Evolutionary conservation across 768 basidiomycete genomes (phyloP).

Genomic region (Tylopilus intermedius): DNA sequence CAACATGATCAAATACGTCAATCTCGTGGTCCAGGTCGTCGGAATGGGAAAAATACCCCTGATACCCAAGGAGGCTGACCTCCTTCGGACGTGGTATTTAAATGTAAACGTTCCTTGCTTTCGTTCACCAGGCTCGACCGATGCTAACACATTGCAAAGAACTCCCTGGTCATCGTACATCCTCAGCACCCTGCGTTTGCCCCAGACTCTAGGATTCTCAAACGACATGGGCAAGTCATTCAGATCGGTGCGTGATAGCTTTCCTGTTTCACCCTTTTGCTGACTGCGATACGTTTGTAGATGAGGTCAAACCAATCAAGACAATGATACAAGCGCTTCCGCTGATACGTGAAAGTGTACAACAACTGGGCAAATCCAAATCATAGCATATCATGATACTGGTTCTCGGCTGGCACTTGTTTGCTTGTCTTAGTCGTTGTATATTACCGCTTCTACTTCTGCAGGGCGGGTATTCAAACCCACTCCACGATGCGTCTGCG

Average conservation of each 20-base stretch:
- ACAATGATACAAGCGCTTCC: constrained; percentile 67
- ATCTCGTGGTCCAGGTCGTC: constrained; percentile 73
- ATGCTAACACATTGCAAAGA: constrained; percentile 38
- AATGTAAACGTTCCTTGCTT: constrained; percentile 39
- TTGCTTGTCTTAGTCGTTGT: constrained; percentile 2
- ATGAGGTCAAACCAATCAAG: constrained; percentile 68
- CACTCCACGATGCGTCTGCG: constrained; percentile 47
- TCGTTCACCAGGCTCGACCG: background rate
- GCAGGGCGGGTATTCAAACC: constrained; percentile 24
- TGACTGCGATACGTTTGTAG: constrained; percentile 31
- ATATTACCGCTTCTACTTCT: constrained; percentile 3
- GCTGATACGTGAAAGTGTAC: constrained; percentile 55
- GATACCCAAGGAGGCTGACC: constrained; percentile 51
- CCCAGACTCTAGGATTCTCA: constrained; percentile 39
- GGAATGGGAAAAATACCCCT: constrained; percentile 56
- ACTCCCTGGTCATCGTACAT: constrained; percentile 69
- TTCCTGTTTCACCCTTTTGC: background rate
- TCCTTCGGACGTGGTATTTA: constrained; percentile 67
- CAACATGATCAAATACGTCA: constrained; percentile 59
- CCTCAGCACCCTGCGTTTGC: constrained; percentile 49
- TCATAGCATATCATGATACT: constrained; percentile 6
- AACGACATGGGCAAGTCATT: constrained; percentile 61
- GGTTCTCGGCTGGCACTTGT: background rate
- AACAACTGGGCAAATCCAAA: constrained; percentile 19
- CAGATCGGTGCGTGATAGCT: constrained; percentile 50